Conservation (phyloP, 192 early-diverging fungal genomes). For the Phlyctochytrium planicorne region DNA sequence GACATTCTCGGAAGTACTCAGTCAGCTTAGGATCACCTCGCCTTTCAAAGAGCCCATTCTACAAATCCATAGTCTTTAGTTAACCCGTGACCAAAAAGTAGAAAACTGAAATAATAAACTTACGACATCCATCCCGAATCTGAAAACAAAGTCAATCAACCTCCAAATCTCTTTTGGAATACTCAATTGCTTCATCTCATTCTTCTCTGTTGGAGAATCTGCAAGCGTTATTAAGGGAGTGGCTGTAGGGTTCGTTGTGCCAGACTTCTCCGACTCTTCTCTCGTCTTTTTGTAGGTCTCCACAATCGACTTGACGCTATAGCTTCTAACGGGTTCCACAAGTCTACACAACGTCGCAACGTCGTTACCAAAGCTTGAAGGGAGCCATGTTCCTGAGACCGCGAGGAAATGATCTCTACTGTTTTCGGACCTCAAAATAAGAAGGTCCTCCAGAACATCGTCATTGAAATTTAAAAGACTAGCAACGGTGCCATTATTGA, state of each 20-base stretch:
- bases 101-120: constrained; percentile 33
- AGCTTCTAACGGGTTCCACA: constrained; percentile 45
- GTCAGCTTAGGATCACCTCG: constrained; percentile 63
- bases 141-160: constrained; percentile 70
- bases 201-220: constrained; percentile 2
- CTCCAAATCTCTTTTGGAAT: constrained; percentile 72
- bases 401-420: constrained; percentile 85
- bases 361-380: constrained; percentile 72
- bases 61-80: constrained; percentile 10
- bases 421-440: constrained; percentile 79
- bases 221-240: constrained; percentile 14
- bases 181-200: constrained; percentile 9
- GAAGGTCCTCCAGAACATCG: constrained; percentile 67
- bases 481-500: constrained; percentile 45
- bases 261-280: not conserved
- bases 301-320: constrained; percentile 22
- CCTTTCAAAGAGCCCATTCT: constrained; percentile 66
- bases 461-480: constrained; percentile 55
- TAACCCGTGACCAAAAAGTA: constrained; percentile 1
- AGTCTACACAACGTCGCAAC: constrained; percentile 62
- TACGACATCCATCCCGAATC: constrained; percentile 63
- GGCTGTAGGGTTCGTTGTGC: constrained; percentile 28
- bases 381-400: constrained; percentile 66
- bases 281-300: constrained; percentile 17
- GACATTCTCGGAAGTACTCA: constrained; percentile 70